A percentile compares a stretch with the other conserved stretches of the same genome.
phyloP scores from a whole-genome alignment of 805 yeast species.

The Lipomyces spencermartinsiae region DNA sequence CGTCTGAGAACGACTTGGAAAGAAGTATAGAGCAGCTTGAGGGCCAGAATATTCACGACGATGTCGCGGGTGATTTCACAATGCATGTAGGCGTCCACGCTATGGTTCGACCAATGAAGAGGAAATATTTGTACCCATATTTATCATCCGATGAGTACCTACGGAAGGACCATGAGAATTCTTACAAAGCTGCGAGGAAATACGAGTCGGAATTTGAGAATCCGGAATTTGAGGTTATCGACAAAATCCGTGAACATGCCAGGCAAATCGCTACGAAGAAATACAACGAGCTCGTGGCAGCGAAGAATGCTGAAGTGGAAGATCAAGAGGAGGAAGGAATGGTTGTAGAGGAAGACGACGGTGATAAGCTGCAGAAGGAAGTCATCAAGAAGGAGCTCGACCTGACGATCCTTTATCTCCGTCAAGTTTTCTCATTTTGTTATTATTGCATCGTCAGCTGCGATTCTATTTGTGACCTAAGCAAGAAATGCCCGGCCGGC shows the following conservation, averaged over 20 bases:
- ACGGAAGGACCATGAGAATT: conserved; percentile 19
- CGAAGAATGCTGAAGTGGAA: conserved; percentile 10
- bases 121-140: conserved; percentile 22
- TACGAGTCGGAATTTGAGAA: conserved; percentile 31
- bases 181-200: conserved; percentile 24
- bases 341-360: conserved; percentile 29
- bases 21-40: conserved; percentile 29
- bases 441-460: conserved; percentile 32
- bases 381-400: conserved; percentile 31
- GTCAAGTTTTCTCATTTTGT: conserved; percentile 35
- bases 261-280: conserved; percentile 16
- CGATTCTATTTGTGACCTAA: conserved; percentile 32
- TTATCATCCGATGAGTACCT: conserved; percentile 19
- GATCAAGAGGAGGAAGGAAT: conserved; percentile 34
- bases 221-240: conserved; percentile 16
- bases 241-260: conserved; percentile 27
- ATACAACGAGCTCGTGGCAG: conserved; percentile 8
- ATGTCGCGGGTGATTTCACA: conserved; percentile 18
- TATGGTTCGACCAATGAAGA: conserved; percentile 21
- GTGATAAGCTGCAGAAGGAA: conserved; percentile 6
- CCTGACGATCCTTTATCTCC: conserved; percentile 28
- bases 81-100: conserved; percentile 34
- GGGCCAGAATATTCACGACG: conserved; percentile 27
- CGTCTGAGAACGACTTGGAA: conserved; percentile 23
- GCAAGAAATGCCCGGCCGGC: conserved; percentile 33